phyloP scores from a whole-genome alignment of 1,284 basidiomycete species.

The Amylostereum areolatum region DNA sequence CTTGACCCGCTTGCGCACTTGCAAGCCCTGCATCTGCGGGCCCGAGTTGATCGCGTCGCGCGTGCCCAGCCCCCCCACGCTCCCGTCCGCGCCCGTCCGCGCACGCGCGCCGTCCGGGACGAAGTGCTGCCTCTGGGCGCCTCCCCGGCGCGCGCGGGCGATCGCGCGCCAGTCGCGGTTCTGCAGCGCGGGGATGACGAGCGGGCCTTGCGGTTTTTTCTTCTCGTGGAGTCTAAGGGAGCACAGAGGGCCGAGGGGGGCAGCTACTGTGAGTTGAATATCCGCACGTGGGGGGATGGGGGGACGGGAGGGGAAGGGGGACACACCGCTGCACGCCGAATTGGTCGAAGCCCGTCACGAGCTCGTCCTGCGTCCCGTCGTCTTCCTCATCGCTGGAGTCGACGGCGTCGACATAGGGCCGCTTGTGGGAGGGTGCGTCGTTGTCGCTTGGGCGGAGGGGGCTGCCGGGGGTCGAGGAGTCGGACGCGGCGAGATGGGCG shows the following conservation, averaged over 20 bases:
- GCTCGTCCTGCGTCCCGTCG: slow-evolving; percentile 53
- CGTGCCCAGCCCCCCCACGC: slow-evolving; percentile 74
- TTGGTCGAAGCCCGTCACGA: slow-evolving; percentile 66
- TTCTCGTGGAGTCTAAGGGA: slow-evolving; percentile 36
- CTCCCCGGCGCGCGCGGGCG: slow-evolving; percentile 51
- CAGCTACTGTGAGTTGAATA: slow-evolving; percentile 62
- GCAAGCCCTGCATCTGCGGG: slow-evolving; percentile 58
- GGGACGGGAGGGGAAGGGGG: slow-evolving; percentile 14
- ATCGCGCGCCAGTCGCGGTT: slow-evolving; percentile 86
- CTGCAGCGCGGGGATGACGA: slow-evolving; percentile 78
- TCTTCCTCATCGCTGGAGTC: slow-evolving; percentile 52
- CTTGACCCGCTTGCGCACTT: slow-evolving; percentile 28
- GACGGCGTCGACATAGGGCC: slow-evolving; percentile 31
- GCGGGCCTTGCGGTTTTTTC: slow-evolving; percentile 50
- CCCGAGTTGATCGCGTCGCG: slow-evolving; percentile 65
- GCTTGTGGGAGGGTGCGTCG: slow-evolving; percentile 13
- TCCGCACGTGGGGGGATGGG: slow-evolving; percentile 22
- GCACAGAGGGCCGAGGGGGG: slow-evolving; percentile 13
- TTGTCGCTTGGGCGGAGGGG: slow-evolving; percentile 41
- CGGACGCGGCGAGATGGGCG: slow-evolving; percentile 38
- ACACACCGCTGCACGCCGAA: slow-evolving; percentile 76
- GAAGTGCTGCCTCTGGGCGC: slow-evolving; percentile 36
- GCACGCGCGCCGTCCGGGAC: slow-evolving; percentile 62
- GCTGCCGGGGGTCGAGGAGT: slow-evolving; percentile 43
- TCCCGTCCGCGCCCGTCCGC: slow-evolving; percentile 66